Conservation (phyloP, 2,329 filamentous ascomycete species). For the Canariomyces notabilis region DNA sequence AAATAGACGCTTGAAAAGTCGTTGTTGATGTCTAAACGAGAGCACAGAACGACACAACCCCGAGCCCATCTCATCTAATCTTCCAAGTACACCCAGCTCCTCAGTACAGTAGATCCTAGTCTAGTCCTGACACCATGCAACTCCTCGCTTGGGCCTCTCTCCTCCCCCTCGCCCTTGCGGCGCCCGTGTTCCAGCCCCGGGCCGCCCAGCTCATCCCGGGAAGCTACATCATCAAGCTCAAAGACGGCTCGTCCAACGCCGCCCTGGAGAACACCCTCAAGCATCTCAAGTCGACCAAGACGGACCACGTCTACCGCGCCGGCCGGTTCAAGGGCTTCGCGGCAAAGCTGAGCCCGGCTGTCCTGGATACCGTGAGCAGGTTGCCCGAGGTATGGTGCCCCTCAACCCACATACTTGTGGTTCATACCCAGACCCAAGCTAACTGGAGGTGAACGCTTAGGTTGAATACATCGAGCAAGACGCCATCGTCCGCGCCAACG, state of each 20-base stretch:
- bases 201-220: slow-evolving; percentile 33
- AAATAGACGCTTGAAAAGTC: slow-evolving; percentile 14
- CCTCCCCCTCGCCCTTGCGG: slow-evolving; percentile 34
- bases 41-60: neutral
- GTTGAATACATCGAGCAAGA: slow-evolving; percentile 32
- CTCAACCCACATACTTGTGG: neutral
- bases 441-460: slow-evolving; percentile 7
- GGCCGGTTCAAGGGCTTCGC: slow-evolving; percentile 29
- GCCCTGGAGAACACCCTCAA: slow-evolving; percentile 26
- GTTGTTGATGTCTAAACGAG: neutral
- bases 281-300: slow-evolving; percentile 10
- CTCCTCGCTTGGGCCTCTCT: slow-evolving; percentile 31
- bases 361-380: slow-evolving; percentile 23
- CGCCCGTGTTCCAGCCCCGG: slow-evolving; percentile 32
- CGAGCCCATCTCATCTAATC: slow-evolving; percentile 1
- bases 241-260: slow-evolving; percentile 31
- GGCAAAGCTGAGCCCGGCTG: slow-evolving; percentile 20
- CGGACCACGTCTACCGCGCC: slow-evolving; percentile 25
- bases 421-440: neutral
- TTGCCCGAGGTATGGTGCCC: slow-evolving; percentile 23
- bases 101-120: neutral
- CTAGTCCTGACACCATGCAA: slow-evolving; percentile 12
- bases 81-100: too few relatives aligned
- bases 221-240: slow-evolving; percentile 42
- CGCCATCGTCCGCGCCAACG: slow-evolving; percentile 24